Conservation (phyloP, 176 grass and related monocot species). For the Triticum aestivum region IWGSC_CS_RefSeq_v2.1 NC_057801.1:554863480-554863979, state of each 20-base stretch:
- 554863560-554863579: constrained; percentile 20
- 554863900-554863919: constrained; percentile 81
- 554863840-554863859: constrained; percentile 75
- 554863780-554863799: constrained; percentile 62
- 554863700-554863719: constrained; percentile 72
- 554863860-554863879: constrained; percentile 50
- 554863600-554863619: constrained; percentile 34
- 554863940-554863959: neutral
- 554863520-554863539: constrained; percentile 2
- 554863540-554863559: neutral
- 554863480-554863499: constrained; percentile 12
- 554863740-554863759: neutral
- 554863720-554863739: neutral
- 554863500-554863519: constrained; percentile 32
- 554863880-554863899: constrained; percentile 86
- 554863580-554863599: constrained; percentile 42
- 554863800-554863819: constrained; percentile 82
- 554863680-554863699: constrained; percentile 60
- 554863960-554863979: neutral
- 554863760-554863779: constrained; percentile 14
- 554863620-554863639: constrained; percentile 46
- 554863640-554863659: constrained; percentile 69
- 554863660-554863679: constrained; percentile 71
- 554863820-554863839: constrained; percentile 82
- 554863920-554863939: neutral